phyloP scores from a whole-genome alignment of 1,284 basidiomycete species.

The Boletus hoseneyae region DNA sequence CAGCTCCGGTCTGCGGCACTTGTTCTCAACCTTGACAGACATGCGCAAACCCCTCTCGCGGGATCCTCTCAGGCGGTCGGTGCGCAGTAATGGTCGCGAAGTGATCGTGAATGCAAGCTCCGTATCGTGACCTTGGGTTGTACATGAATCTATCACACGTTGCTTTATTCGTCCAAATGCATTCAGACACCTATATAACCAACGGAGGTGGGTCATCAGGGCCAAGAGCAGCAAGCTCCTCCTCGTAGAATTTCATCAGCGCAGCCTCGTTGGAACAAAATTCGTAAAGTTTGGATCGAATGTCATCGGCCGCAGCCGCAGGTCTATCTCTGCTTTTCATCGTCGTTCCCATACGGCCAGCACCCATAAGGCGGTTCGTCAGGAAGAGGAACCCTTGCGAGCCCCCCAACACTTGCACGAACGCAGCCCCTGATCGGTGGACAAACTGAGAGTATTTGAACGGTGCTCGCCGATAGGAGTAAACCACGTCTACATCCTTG shows the following conservation, averaged over 20 bases:
- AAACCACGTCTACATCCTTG: conserved; percentile 77
- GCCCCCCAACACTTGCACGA: conserved; percentile 83
- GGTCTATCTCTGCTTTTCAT: conserved; percentile 50
- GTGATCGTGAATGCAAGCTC: conserved; percentile 69
- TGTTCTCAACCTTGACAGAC: conserved; percentile 46
- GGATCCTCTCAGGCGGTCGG: conserved; percentile 60
- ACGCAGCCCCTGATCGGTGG: conserved; percentile 82
- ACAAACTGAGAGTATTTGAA: conserved; percentile 87
- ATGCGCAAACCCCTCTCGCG: conserved; percentile 82
- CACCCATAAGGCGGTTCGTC: conserved; percentile 79
- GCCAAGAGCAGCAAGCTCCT: conserved; percentile 54
- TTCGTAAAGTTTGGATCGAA: conserved; percentile 56
- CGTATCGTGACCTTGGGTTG: conserved; percentile 46
- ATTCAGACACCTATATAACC: conserved; percentile 33
- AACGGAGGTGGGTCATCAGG: conserved; percentile 65
- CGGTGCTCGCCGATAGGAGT: conserved; percentile 78
- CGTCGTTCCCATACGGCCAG: conserved; percentile 56
- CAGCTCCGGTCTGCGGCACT: neutral
- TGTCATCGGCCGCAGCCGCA: conserved; percentile 52
- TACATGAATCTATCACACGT: neutral
- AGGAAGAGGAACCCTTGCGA: conserved; percentile 80
- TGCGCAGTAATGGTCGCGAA: conserved; percentile 68
- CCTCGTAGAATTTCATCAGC: conserved; percentile 68
- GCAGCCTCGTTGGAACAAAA: conserved; percentile 63
- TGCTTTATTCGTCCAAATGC: conserved; percentile 9